phyloP scores from a whole-genome alignment of 192 early-diverging fungal species.

The Linnemannia elongata region DNA sequence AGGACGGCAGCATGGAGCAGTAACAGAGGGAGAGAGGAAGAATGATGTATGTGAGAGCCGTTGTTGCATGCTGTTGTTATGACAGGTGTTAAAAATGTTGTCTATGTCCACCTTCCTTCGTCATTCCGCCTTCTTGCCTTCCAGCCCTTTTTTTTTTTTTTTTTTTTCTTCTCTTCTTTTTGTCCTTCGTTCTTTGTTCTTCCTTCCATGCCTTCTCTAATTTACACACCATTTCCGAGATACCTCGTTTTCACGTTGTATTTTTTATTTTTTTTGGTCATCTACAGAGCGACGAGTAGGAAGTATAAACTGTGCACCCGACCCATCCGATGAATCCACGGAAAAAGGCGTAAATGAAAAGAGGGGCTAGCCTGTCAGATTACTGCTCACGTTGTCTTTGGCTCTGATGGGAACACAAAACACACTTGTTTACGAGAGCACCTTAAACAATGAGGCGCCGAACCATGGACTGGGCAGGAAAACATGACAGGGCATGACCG shows the following conservation, averaged over 20 bases:
- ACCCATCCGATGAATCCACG: not conserved
- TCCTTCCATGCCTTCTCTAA: not conserved
- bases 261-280: too few relatives aligned
- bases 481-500: too few relatives aligned
- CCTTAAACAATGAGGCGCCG: not conserved
- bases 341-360: not conserved
- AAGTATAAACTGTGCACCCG: not conserved
- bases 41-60: not conserved
- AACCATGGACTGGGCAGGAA: not conserved
- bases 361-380: not conserved
- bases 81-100: not conserved
- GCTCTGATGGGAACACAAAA: constrained; percentile 3
- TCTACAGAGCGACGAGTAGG: too few relatives aligned
- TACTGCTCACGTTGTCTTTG: not conserved
- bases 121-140: constrained; percentile 1
- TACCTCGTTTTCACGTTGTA: not conserved
- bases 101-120: not conserved
- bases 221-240: not conserved
- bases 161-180: not conserved
- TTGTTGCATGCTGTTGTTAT: not conserved
- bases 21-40: not conserved
- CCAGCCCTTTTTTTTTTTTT: not conserved
- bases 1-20: not conserved
- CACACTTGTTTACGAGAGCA: not conserved
- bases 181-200: too few relatives aligned